Evolutionary conservation across 2,329 filamentous ascomycete species (phyloP).

Genomic region (Endothia cerciana): DNA sequence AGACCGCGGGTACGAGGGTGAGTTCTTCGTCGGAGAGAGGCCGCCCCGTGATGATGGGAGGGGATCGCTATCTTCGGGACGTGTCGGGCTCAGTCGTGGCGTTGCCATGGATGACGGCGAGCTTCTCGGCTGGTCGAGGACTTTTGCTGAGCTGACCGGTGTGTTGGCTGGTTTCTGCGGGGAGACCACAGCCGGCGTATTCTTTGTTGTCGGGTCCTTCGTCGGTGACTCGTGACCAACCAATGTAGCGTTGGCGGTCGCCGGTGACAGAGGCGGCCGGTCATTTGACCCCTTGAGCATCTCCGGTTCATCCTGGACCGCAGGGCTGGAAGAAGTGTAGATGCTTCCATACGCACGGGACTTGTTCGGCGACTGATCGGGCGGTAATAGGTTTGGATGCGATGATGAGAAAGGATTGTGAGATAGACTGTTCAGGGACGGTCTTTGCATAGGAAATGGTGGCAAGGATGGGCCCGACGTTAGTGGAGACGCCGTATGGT

Average conservation of each 20-base stretch:
- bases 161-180: conserved; percentile 28
- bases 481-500: conserved; percentile 8
- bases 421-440: conserved; percentile 38
- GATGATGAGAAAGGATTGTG: conserved; percentile 48
- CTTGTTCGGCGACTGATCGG: conserved; percentile 46
- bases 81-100: conserved; percentile 30
- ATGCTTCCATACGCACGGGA: conserved; percentile 45
- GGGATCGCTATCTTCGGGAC: conserved; percentile 40
- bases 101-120: conserved; percentile 32
- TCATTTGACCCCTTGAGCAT: conserved; percentile 16
- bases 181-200: conserved; percentile 28
- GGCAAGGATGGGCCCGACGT: conserved; percentile 16
- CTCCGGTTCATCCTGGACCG: conserved; percentile 23
- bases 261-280: conserved; percentile 24
- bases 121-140: conserved; percentile 28
- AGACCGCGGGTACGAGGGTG: conserved; percentile 44
- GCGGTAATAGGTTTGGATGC: conserved; percentile 47
- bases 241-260: conserved; percentile 32
- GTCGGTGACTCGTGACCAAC: conserved; percentile 34
- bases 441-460: conserved; percentile 24
- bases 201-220: conserved; percentile 38
- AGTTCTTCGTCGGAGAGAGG: conserved; percentile 57
- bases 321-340: conserved; percentile 40
- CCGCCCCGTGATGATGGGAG: conserved; percentile 51
- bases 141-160: conserved; percentile 27